Conservation (phyloP, 2,329 filamentous ascomycete genomes). For the Lojkania enalia region DNA sequence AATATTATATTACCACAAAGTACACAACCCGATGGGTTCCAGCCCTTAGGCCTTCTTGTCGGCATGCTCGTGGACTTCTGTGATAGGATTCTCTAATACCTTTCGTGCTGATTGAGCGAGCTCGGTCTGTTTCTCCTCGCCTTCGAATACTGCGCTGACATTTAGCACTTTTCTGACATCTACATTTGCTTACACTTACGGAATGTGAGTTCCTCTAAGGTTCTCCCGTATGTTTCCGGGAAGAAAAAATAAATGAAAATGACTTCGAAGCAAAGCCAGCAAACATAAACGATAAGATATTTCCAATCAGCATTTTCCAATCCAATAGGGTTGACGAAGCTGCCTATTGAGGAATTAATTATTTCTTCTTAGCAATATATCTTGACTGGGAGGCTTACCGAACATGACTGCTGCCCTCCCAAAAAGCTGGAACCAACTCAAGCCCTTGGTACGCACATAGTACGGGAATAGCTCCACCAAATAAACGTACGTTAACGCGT, state of each 20-base stretch:
- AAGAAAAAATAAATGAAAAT: slow-evolving; percentile 43
- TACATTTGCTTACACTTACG: slow-evolving; percentile 12
- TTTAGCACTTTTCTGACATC: background rate
- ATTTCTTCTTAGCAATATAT: background rate
- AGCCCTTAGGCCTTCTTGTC: slow-evolving; percentile 5
- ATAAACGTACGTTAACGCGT: slow-evolving; percentile 61
- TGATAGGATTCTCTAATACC: background rate
- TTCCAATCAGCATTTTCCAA: slow-evolving; percentile 64
- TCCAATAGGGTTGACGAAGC: slow-evolving; percentile 65
- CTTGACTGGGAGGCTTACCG: slow-evolving; percentile 25
- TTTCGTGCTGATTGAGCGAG: slow-evolving; percentile 1
- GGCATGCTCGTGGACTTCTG: slow-evolving; percentile 2
- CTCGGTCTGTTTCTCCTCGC: slow-evolving; percentile 3
- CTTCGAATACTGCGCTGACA: slow-evolving; percentile 4
- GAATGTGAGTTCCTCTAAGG: slow-evolving; percentile 39
- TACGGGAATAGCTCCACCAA: slow-evolving; percentile 56
- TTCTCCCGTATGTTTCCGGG: slow-evolving; percentile 40
- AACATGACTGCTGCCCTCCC: slow-evolving; percentile 64
- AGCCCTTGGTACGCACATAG: slow-evolving; percentile 54
- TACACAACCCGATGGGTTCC: background rate
- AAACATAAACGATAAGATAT: slow-evolving; percentile 64
- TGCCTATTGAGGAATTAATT: slow-evolving; percentile 37
- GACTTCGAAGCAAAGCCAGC: slow-evolving; percentile 37
- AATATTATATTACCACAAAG: background rate
- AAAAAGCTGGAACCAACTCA: slow-evolving; percentile 63